Percentiles rank a stretch among this genome's conserved stretches.
Evolutionary conservation across 148 eudicot genomes (phyloP).

Genomic region (Bassia scoparia): DNA sequence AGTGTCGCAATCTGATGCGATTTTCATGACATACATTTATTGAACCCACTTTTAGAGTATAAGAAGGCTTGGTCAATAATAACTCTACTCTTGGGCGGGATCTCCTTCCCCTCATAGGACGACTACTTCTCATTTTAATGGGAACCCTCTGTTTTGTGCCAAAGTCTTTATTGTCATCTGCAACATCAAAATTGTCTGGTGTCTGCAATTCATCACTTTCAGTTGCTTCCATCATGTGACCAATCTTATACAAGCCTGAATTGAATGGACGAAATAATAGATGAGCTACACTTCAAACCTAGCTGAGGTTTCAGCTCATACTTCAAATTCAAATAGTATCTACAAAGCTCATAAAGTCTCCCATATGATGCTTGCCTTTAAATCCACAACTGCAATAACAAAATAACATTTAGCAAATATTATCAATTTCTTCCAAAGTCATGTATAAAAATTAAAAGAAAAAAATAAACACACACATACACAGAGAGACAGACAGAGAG

Average conservation of each 20-base stretch:
- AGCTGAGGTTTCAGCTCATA: neutral
- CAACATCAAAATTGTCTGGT: neutral
- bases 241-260: neutral
- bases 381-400: neutral
- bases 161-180: neutral
- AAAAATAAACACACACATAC: too few species aligned
- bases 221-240: neutral
- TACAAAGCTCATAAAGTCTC: neutral
- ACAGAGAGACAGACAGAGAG: too few species aligned
- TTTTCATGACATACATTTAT: conserved; percentile 39
- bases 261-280: neutral
- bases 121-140: neutral
- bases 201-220: conserved; percentile 6
- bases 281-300: neutral
- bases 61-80: conserved; percentile 44
- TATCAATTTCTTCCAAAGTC: too few species aligned
- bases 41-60: conserved; percentile 37
- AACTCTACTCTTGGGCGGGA: conserved; percentile 21
- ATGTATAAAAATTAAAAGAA: too few species aligned
- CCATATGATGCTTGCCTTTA: neutral
- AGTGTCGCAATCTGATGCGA: conserved; percentile 39
- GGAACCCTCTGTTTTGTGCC: neutral
- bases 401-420: neutral
- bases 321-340: neutral
- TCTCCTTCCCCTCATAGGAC: conserved; percentile 10